These are phyloP conservation scores for Dacryopinax primogenitus DNA, from an alignment of 768 basidiomycete genomes.

Conservation along the genomic window DNA sequence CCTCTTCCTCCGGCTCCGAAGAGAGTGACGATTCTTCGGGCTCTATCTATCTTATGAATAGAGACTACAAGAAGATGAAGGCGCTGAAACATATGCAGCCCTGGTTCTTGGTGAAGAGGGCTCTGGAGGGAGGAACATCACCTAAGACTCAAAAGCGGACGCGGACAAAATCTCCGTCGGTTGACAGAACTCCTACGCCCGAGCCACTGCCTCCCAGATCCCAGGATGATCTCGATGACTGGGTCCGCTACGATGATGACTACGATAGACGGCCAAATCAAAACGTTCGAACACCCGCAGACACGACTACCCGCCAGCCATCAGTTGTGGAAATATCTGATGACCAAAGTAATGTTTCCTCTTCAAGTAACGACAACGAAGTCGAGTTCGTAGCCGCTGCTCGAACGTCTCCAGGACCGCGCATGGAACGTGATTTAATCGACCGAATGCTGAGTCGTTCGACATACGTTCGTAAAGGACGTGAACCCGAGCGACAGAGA, in stretches of 20 bases:
- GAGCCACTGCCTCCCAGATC: constrained; percentile 13
- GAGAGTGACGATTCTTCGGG: constrained; percentile 20
- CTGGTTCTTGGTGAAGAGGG: constrained; percentile 35
- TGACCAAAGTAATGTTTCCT: constrained; percentile 10
- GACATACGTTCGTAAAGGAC: constrained; percentile 20
- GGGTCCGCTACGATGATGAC: constrained; percentile 8
- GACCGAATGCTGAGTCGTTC: constrained; percentile 55
- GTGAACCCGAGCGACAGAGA: constrained; percentile 17
- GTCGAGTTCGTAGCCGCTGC: constrained; percentile 17
- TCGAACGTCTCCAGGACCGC: neutral
- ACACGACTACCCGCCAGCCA: constrained; percentile 39
- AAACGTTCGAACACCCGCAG: constrained; percentile 23
- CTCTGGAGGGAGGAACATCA: constrained; percentile 22
- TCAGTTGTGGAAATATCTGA: constrained; percentile 26
- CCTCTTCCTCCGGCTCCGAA: neutral
- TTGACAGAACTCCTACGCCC: constrained; percentile 7
- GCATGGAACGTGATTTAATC: constrained; percentile 39
- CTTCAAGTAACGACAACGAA: constrained; percentile 17
- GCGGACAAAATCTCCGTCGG: constrained; percentile 2
- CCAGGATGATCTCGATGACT: neutral
- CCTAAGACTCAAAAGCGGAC: constrained; percentile 17
- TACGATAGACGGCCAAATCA: constrained; percentile 13
- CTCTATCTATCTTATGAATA: constrained; percentile 10
- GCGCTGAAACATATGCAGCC: constrained; percentile 43
- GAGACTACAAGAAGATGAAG: constrained; percentile 29